Evolutionary conservation across 1,284 basidiomycete species (phyloP), one percentile per base, ranked within the genome.

Genomic region (Cerrena zonata): DNA sequence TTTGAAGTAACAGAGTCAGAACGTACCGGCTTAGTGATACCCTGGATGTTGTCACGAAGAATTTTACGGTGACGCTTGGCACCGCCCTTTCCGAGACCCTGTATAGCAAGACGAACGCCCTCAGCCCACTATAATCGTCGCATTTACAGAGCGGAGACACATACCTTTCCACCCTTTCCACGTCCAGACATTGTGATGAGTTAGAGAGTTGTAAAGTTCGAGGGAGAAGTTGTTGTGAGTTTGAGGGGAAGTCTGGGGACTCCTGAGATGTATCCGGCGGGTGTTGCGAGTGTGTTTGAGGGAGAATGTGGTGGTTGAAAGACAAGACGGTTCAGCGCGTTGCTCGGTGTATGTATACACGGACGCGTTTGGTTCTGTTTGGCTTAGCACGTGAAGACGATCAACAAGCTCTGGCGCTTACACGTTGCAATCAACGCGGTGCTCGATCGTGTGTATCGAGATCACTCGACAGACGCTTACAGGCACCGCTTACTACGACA

Each of bases 31-130:
- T 78, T 78, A 30, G 75, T 78, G 61, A 75, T 87, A 75, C 82
- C 88, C 77, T 91, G 88, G 68, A 91, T 91, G 83, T 91, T 92
- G 73, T 93, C 90, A 65, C 83, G 82, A 66, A 90, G 78, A 70
- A 91, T 87, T 75, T 89, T 89, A 68, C 88, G 83, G 77, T 91
- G 87, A 75, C 89, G 85, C 82, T 91, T 91, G 61, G 89, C 89
- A 69, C 87, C 88, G 67, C 88, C 69, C 59, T 66, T 66, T 60
- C 65, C 65, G 53, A 63, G 59, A 54, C 71, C 73, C 67, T 56
- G 45, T 30, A 30, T n/a, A n/a, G 41, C 12, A 27, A 22, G 44
- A 45, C 34, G 25, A 42, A 51, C 46, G 24, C 37, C 49, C 41
- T 26, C 36, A 54, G 47, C 39, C 47, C n/a, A 23, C 25, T 19